These are phyloP conservation scores for Cetraspora pellucida DNA, from an alignment of 192 early-diverging fungal genomes.

Conservation along the genomic window DNA sequence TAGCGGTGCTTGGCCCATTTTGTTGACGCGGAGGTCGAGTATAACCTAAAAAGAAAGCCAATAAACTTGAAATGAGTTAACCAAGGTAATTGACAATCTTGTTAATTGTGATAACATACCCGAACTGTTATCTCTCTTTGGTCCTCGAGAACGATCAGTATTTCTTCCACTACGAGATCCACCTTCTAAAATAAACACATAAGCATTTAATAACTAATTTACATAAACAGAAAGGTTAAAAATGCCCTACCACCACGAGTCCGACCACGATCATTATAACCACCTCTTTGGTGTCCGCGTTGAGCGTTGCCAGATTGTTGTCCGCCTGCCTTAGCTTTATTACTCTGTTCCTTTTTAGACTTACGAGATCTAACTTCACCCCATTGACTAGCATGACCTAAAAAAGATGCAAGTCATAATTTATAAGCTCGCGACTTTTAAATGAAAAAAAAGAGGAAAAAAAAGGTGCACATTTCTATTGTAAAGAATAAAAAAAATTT, in stretches of 20 bases:
- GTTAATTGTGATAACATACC: conserved; percentile 1
- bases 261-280: conserved; percentile 44
- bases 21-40: conserved; percentile 35
- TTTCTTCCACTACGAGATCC: conserved; percentile 1
- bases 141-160: conserved; percentile 21
- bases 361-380: conserved; percentile 83
- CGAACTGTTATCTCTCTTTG: conserved; percentile 31
- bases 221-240: neutral
- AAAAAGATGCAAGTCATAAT: neutral
- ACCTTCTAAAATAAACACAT: neutral
- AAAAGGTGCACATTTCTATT: too few species aligned
- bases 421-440: too few species aligned
- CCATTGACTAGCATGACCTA: conserved; percentile 83
- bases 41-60: conserved; percentile 12
- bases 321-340: conserved; percentile 57
- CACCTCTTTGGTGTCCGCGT: conserved; percentile 67
- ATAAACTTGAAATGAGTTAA: neutral
- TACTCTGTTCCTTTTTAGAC: conserved; percentile 58
- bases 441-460: too few species aligned
- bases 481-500: too few species aligned
- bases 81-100: neutral
- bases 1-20: conserved; percentile 15
- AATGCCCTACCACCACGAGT: conserved; percentile 4
- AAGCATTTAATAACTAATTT: neutral
- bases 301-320: conserved; percentile 47